Evolutionary conservation across 176 grass and related monocot genomes (phyloP), one percentile per base, ranked within the genome.

Genomic region (maize (Zea mays)): DNA sequence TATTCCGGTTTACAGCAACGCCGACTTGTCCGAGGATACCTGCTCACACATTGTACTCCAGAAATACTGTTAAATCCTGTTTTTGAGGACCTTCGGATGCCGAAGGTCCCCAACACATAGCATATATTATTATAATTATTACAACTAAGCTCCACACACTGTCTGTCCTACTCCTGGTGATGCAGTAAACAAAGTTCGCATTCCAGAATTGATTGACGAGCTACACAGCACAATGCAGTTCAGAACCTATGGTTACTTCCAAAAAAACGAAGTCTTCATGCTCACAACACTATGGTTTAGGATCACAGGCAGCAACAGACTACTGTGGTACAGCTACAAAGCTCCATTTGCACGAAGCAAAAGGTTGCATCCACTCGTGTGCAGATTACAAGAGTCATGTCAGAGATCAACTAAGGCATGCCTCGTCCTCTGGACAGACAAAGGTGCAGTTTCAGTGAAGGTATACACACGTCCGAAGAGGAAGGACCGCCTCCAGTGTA

Each of bases 401-500:
- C 38, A 65, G 69, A 17, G 8, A 44, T 72, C 16, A 74, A 42
- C 71, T 38, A 12, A 8, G 43, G 21, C 8, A 10, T 63, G 65
- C 45, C 8, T 72, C 4, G 4, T 14, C 69, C 38, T 65, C 27
- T 6, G 0, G 0, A 14, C 42, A 64, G 0, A 14, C 42, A 64
- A 8, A 20, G 40, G 40, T 64, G 77, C 76, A 70, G 64, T 65
- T 63, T 76, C 34, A 63, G 55, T 19, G 7, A 27, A 35, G 51
- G 60, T 57, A 39, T 80, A 37, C 74, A 77, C 78, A 72, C 72
- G 57, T 56, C 39, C 57, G 27, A 63, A 64, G 52, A 38, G 1
- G 55, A 43, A 56, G 8, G 44, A 16, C 39, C 39, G 7, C 33
- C 39, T 27, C 41, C 37, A 38, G 3, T 73, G 17, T 49, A 58